phyloP scores from a whole-genome alignment of 108 stramenopile species.

The Nitzschia inconspicua region DNA sequence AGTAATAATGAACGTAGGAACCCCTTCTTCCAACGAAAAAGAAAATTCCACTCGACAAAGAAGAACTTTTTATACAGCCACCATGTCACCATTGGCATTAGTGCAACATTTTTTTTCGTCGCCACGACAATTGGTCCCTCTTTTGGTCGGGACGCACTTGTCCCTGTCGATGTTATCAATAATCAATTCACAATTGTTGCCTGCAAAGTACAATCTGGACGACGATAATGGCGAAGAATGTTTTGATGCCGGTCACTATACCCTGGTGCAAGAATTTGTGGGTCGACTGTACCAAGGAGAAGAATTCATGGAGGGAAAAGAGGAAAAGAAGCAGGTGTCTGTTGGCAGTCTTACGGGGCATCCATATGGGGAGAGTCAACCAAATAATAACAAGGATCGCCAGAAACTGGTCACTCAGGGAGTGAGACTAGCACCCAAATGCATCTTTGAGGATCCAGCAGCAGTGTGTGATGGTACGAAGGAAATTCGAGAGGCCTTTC shows the following conservation, averaged over 20 bases:
- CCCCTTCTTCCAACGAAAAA: no score
- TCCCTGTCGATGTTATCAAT: not conserved
- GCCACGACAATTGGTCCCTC: not conserved
- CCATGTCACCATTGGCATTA: no score
- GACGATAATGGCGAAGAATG: not conserved
- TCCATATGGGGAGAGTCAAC: not conserved
- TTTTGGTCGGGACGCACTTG: conserved; percentile 1
- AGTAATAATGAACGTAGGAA: no score
- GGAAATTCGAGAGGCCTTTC: conserved; percentile 29
- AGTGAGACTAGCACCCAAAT: conserved; percentile 1
- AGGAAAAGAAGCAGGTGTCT: no score
- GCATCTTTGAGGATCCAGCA: conserved; percentile 21
- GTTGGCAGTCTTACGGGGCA: not conserved
- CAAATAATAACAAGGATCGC: not conserved
- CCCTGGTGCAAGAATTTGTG: conserved; percentile 15
- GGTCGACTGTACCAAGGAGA: conserved; percentile 15
- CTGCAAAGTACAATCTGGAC: no score
- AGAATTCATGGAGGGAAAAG: no score
- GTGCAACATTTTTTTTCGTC: no score
- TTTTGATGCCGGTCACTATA: conserved; percentile 28
- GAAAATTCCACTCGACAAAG: no score
- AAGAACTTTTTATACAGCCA: no score
- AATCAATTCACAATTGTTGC: not conserved
- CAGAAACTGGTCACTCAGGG: not conserved
- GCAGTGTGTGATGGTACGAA: conserved; percentile 4